phyloP scores from a whole-genome alignment of 75 land plant genomes.

The Picea glauca region DNA sequence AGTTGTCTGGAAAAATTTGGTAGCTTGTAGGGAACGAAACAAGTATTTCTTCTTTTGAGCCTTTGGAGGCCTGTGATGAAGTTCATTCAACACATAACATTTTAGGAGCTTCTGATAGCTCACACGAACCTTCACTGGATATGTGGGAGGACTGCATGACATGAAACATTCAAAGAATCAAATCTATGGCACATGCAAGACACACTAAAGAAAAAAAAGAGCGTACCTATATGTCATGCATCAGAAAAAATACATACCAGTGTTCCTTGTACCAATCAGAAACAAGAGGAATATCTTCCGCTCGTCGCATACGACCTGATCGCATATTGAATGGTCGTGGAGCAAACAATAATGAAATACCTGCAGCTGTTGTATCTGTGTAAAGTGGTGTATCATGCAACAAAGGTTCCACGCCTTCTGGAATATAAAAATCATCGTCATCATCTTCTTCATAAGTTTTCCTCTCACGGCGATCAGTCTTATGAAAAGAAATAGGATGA shows the following conservation, averaged over 20 bases:
- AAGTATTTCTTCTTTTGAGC: constrained; percentile 99
- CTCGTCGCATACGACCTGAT: constrained; percentile 89
- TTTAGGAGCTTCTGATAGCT: constrained; percentile 97
- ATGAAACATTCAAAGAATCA: constrained; percentile 1
- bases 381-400: constrained; percentile 64
- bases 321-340: constrained; percentile 99
- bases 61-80: constrained; percentile 97
- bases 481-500: constrained; percentile 72
- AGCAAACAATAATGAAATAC: constrained; percentile 92
- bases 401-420: constrained; percentile 94
- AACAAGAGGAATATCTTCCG: constrained; percentile 97
- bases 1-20: constrained; percentile 97
- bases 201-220: not conserved
- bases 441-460: constrained; percentile 60
- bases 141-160: constrained; percentile 87
- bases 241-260: constrained; percentile 46
- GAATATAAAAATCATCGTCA: constrained; percentile 80
- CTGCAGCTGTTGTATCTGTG: constrained; percentile 98
- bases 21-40: constrained; percentile 89
- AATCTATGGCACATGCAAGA: not conserved
- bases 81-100: constrained; percentile 94
- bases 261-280: constrained; percentile 99
- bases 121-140: constrained; percentile 97
- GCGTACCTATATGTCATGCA: not conserved
- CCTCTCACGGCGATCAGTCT: constrained; percentile 51